These are phyloP conservation scores for Xylariomycetidae sp. DNA, from an alignment of 2,329 filamentous ascomycete genomes.

Conservation along the genomic window DNA sequence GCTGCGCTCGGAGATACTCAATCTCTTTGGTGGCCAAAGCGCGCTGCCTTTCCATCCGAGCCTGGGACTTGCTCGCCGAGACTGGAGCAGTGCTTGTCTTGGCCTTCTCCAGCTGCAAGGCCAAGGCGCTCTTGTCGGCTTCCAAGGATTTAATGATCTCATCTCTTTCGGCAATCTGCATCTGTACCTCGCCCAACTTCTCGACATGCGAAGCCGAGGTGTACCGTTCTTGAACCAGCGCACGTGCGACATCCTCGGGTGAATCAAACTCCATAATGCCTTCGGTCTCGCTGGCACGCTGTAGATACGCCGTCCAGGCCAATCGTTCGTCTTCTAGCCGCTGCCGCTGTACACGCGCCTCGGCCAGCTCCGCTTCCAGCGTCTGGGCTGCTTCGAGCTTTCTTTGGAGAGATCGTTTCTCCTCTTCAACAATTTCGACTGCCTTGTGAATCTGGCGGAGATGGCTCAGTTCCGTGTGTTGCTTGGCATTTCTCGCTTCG, in stretches of 20 bases:
- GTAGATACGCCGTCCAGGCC: conserved; percentile 81
- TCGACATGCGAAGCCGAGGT: conserved; percentile 76
- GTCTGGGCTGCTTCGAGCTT: conserved; percentile 69
- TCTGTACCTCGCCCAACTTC: conserved; percentile 69
- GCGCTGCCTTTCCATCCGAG: conserved; percentile 79
- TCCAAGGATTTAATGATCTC: conserved; percentile 67
- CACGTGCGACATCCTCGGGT: conserved; percentile 79
- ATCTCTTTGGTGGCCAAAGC: conserved; percentile 84
- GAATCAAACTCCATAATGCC: conserved; percentile 73
- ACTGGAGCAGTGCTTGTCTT: conserved; percentile 44
- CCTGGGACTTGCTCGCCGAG: conserved; percentile 59
- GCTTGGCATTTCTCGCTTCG: conserved; percentile 74
- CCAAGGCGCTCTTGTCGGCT: conserved; percentile 59
- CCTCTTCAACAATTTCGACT: conserved; percentile 91
- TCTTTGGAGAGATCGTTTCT: conserved; percentile 77
- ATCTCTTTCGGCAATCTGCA: conserved; percentile 72
- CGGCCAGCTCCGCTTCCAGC: conserved; percentile 69
- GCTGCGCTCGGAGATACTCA: conserved; percentile 85
- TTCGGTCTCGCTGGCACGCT: conserved; percentile 56
- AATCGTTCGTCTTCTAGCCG: conserved; percentile 81
- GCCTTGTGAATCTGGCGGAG: conserved; percentile 76
- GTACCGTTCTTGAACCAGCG: conserved; percentile 75
- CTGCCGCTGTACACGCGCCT: conserved; percentile 76
- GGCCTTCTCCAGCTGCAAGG: conserved; percentile 64
- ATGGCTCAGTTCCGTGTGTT: conserved; percentile 72